Conservation (phyloP, 352 stramenopile genomes). For the Bremia lactucae region DNA sequence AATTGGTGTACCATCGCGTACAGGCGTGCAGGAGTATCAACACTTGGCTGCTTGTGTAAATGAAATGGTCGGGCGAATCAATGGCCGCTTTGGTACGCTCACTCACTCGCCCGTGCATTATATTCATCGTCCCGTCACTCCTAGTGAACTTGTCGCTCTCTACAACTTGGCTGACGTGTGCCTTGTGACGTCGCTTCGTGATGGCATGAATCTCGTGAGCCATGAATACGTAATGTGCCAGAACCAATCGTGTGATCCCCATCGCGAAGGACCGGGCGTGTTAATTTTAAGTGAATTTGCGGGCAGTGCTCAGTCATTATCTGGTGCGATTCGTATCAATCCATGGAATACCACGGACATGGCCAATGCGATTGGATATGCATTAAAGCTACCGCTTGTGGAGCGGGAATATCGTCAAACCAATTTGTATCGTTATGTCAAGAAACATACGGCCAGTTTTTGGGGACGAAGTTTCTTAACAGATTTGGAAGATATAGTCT, state of each 20-base stretch:
- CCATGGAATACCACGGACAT: slow-evolving; percentile 83
- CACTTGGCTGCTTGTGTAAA: slow-evolving; percentile 75
- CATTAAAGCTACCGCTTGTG: slow-evolving; percentile 65
- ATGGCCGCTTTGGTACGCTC: slow-evolving; percentile 75
- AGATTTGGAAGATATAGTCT: slow-evolving; percentile 51
- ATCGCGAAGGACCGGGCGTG: slow-evolving; percentile 62
- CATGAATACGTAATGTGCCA: slow-evolving; percentile 87
- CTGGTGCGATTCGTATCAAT: slow-evolving; percentile 82
- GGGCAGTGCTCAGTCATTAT: slow-evolving; percentile 79
- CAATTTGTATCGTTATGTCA: slow-evolving; percentile 82
- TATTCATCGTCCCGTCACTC: slow-evolving; percentile 70
- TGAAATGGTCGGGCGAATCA: slow-evolving; percentile 83
- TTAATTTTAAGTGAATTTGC: slow-evolving; percentile 85
- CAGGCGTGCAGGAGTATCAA: slow-evolving; percentile 78
- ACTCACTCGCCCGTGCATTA: slow-evolving; percentile 85
- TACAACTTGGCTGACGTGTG: slow-evolving; percentile 87
- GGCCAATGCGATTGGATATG: slow-evolving; percentile 53
- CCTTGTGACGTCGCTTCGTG: slow-evolving; percentile 82
- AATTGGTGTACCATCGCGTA: slow-evolving; percentile 87
- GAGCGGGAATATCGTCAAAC: slow-evolving; percentile 79
- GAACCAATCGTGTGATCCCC: slow-evolving; percentile 40
- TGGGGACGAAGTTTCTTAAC: slow-evolving; percentile 76
- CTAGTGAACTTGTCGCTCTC: slow-evolving; percentile 77
- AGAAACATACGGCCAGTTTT: slow-evolving; percentile 74
- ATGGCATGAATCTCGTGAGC: slow-evolving; percentile 87